Evolutionary conservation across 495 filamentous ascomycete genomes (phyloP), one percentile per base, ranked within the genome.

Genomic region (Aspergillus diversus): DNA sequence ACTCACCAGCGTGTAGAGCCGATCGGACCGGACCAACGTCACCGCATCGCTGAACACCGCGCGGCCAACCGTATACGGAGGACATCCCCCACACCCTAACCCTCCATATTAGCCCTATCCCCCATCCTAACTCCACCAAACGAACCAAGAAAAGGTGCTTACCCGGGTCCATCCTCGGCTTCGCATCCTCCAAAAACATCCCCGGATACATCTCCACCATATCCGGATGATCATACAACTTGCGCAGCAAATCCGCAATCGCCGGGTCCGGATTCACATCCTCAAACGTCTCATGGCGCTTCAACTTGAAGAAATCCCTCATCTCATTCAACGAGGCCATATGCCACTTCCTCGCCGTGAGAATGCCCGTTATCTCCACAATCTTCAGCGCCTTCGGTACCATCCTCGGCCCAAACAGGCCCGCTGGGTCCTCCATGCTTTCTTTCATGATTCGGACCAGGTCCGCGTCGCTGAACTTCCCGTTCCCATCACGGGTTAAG

Each of bases 271-370:
- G 79, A 66, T 90, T 92, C 76, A 93, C 92, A 55, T 89, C 86
- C 64, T 90, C 86, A 57, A 94, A 94, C 0, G 80, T 88, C 57
- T 84, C 75, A 67, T 93, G 83, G 1, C 83, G 84, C 68, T 86
- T 85, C 4, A 94, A 80, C 5, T 84, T 84, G 64, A 92, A 92
- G 76, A 91, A 89, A 66, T 84, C 80, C 39, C 91, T 78, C 74
- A 93, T 90, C 72, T 93, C 90, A 73, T 93, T 93, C 48, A 93
- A 75, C 3, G 87, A 83, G 0, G 86, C 86, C 4, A 90, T 69
- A 58, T 87, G 86, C 90, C 90, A 92, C 32, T 83, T 78, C 15
- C 90, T 82, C 6, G 86, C 85, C 65, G 91, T 87, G 55, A 89
- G 77, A 57, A 93, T 92, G 33, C 90, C 90, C 0, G 92, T 75